phyloP scores from a whole-genome alignment of 140 eudicot species.

The Anethum foeniculum region DNA sequence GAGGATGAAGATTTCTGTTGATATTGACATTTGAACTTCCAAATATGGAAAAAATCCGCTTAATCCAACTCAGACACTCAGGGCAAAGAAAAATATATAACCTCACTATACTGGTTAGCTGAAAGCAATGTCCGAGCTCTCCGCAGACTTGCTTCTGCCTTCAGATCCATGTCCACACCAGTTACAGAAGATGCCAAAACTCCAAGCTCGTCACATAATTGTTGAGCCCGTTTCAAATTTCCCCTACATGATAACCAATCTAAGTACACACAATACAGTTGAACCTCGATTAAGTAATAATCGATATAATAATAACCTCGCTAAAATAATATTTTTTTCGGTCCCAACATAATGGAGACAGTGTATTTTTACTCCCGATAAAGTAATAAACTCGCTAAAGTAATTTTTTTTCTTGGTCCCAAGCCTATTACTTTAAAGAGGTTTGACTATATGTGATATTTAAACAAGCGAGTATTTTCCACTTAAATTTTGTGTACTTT shows the following conservation, averaged over 20 bases:
- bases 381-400: too few relatives aligned
- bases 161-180: conserved; percentile 93
- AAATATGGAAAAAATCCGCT: conserved; percentile 1
- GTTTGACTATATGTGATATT: neutral
- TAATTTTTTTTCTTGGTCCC: too few relatives aligned
- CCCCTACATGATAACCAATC: conserved; percentile 44
- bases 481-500: conserved; percentile 3
- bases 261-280: neutral
- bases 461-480: neutral
- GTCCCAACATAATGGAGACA: too few relatives aligned
- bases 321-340: too few relatives aligned
- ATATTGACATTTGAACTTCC: neutral
- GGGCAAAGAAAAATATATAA: conserved; percentile 7
- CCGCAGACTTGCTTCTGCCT: conserved; percentile 90
- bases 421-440: too few relatives aligned
- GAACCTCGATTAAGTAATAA: too few relatives aligned
- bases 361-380: too few relatives aligned
- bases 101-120: conserved; percentile 87
- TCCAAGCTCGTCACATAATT: conserved; percentile 86
- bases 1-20: neutral
- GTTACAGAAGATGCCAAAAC: conserved; percentile 78
- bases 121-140: conserved; percentile 92
- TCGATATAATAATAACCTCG: too few relatives aligned
- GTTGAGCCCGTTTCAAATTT: conserved; percentile 81
- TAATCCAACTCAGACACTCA: neutral